Conservation (phyloP, 1,284 basidiomycete species). For the Clitocybe nebularis region DNA sequence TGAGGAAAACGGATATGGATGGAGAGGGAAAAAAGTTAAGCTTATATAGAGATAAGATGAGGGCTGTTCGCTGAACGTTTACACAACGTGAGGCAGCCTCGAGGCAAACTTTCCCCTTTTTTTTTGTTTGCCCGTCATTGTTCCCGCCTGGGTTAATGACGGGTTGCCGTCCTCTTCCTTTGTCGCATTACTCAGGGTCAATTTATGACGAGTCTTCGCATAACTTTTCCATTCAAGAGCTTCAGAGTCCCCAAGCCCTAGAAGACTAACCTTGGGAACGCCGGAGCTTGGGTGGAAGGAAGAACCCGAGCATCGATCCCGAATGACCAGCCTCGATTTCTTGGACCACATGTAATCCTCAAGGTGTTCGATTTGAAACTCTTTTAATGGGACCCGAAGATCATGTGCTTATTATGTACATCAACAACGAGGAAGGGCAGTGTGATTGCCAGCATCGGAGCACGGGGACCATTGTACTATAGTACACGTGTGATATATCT, state of each 20-base stretch:
- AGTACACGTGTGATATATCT: too few species aligned
- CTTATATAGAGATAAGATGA: slow-evolving; percentile 17
- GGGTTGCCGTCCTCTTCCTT: neutral
- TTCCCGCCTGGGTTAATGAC: neutral
- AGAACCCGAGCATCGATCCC: neutral
- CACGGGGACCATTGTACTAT: too few species aligned
- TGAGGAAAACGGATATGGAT: slow-evolving; percentile 1
- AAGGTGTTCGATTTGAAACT: slow-evolving; percentile 1
- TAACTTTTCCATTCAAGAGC: too few species aligned
- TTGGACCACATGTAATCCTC: neutral
- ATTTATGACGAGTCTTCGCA: too few species aligned
- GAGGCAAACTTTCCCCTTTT: slow-evolving; percentile 20
- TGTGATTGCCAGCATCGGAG: too few species aligned
- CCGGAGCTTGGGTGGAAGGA: neutral
- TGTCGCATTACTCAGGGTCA: slow-evolving; percentile 1
- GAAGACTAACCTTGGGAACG: too few species aligned
- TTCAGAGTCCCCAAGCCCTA: too few species aligned
- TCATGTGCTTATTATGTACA: too few species aligned
- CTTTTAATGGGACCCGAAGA: neutral
- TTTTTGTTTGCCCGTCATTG: slow-evolving; percentile 4
- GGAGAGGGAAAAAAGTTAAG: slow-evolving; percentile 4
- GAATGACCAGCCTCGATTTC: neutral
- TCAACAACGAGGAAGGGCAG: too few species aligned
- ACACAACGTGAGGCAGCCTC: slow-evolving; percentile 32
- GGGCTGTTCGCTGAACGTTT: slow-evolving; percentile 9